These are phyloP conservation scores for Adansonia grandidieri DNA, from an alignment of 441 rosid genomes.

Conservation along the genomic window DNA sequence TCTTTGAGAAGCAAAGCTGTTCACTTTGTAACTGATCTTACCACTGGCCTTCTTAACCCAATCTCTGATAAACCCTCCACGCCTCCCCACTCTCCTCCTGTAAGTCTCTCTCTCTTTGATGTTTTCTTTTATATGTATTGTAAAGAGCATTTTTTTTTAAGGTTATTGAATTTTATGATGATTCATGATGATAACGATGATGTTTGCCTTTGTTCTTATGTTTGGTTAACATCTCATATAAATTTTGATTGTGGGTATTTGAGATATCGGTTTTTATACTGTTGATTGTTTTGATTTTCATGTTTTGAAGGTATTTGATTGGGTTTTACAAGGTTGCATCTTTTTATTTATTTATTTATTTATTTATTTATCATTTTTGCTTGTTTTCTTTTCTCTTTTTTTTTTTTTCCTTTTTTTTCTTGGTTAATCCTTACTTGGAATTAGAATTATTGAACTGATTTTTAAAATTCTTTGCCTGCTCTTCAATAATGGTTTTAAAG, in stretches of 20 bases:
- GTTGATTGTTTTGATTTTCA: neutral
- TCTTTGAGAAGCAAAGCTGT: conserved; percentile 89
- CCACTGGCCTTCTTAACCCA: conserved; percentile 93
- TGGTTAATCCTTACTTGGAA: neutral
- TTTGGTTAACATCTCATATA: neutral
- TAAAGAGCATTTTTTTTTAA: neutral
- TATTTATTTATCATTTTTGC: neutral
- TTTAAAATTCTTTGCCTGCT: too few species aligned
- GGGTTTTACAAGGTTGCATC: conserved; percentile 3
- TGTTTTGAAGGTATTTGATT: neutral
- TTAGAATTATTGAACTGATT: conserved; percentile 4
- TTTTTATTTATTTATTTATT: neutral
- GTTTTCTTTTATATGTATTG: neutral
- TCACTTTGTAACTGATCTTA: conserved; percentile 88
- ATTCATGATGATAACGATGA: neutral
- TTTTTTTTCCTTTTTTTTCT: neutral
- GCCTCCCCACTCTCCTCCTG: conserved; percentile 39
- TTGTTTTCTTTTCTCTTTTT: neutral
- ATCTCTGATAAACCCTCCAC: conserved; percentile 82
- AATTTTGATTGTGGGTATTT: conserved; percentile 22
- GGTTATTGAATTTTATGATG: too few species aligned
- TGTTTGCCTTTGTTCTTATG: conserved; percentile 4
- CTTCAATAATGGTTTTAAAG: neutral
- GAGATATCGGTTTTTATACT: neutral
- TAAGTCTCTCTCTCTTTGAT: conserved; percentile 27